Base-by-base conservation (phyloP, 1,139 yeast genomes). In the Ogataea hybrid region DNA sequence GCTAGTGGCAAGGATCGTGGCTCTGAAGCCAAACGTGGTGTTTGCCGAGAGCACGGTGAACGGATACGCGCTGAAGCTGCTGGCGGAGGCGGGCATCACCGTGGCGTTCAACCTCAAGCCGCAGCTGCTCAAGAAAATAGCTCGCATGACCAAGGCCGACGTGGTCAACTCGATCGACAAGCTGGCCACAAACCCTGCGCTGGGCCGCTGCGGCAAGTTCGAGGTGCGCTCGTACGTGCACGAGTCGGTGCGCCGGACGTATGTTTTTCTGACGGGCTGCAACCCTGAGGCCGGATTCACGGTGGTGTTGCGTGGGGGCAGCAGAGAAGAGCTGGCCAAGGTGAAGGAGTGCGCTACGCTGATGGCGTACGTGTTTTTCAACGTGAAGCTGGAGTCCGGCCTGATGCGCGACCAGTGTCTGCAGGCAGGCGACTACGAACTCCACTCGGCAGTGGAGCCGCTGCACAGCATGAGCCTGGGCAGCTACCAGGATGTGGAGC, bases 141-240 rank as follows among this genome's bases (percentile, higher is more conserved):
- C 97, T 0, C 69, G 92, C 43, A 74, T 88, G 51, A 85, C 96
- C 0, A 81, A 78, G 41, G 92, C 96, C 0, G 96, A 89, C 56
- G 81, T 94, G 23, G 77, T 81, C 4, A 69, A 76, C 2, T 79
- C 89, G 0, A 76, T 81, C 48, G 89, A 84, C 51, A 74, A 77
- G 46, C 64, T 84, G 14, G 81, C 85, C 0, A 66, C 72, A 33
- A 64, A 73, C 56, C 79, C 86, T 2, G 68, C 66, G 16, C 68
- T 92, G 37, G 99, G 98, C 0, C 69, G 71, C 4, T 90, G 97
- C 62, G 77, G 72, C 6, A 61, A 65, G 17, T 84, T 92, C 58
- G 87, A 83, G 46, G 88, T 87, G 14, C 77, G 77, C 49, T 75
- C 86, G 3, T 90, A 69, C 58, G 65, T 76, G 3, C 75, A 71